A percentile compares a stretch with the other conserved stretches of the same genome.
Evolutionary conservation across 2,329 filamentous ascomycete genomes (phyloP).

Genomic region (Diaporthe sp.): DNA sequence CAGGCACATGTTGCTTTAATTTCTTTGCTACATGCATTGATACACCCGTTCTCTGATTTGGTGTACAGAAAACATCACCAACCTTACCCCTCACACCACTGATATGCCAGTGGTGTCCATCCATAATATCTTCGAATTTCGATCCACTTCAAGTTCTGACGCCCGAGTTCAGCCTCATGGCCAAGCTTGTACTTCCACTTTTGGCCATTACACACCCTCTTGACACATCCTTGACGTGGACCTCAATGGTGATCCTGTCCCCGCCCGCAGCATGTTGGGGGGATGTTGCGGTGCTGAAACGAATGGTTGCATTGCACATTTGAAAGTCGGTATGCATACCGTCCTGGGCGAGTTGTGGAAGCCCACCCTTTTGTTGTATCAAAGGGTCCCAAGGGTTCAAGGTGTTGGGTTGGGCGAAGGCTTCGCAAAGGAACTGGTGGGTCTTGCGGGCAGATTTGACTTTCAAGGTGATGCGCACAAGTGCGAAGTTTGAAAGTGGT

Average conservation of each 20-base stretch:
- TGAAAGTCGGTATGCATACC: background rate
- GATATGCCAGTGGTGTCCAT: background rate
- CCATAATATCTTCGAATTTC: background rate
- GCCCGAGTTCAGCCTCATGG: background rate
- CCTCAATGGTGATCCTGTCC: background rate
- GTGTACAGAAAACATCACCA: background rate
- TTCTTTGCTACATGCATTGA: background rate
- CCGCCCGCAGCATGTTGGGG: background rate
- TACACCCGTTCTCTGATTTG: background rate
- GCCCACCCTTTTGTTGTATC: background rate
- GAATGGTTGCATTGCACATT: background rate
- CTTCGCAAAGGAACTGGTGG: background rate
- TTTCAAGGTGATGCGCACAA: background rate
- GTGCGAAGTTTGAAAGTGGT: background rate
- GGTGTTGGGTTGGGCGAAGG: background rate
- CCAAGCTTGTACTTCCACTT: background rate
- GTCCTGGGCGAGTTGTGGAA: background rate
- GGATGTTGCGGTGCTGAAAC: background rate
- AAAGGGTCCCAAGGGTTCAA: background rate
- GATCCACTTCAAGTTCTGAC: background rate
- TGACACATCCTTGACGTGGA: background rate
- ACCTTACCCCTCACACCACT: background rate
- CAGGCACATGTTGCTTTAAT: background rate
- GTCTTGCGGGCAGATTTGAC: background rate
- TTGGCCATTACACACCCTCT: background rate